Evolutionary conservation across 2,329 filamentous ascomycete species (phyloP).

Genomic region (Trichophyton schoenleinii): DNA sequence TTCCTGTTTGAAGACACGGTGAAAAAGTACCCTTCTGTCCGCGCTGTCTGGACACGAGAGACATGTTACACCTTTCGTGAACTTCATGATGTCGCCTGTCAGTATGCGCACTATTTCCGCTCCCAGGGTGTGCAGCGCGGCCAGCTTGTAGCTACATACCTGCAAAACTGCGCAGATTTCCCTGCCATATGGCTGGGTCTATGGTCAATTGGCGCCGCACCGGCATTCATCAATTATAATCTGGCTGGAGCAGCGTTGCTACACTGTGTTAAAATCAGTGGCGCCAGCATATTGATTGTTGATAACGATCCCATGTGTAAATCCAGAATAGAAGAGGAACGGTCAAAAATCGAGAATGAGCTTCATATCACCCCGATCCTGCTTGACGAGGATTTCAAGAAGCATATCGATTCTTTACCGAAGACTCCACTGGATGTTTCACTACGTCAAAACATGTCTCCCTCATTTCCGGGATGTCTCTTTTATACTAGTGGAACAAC

Average conservation of each 20-base stretch:
- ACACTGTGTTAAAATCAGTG: constrained; percentile 51
- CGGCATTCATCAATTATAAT: constrained; percentile 61
- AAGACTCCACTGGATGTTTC: constrained; percentile 43
- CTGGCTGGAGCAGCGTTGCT: constrained; percentile 50
- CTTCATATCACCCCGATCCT: constrained; percentile 47
- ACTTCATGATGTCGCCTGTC: constrained; percentile 43
- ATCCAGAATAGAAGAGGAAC: constrained; percentile 44
- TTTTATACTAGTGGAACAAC: constrained; percentile 70
- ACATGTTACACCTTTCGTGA: constrained; percentile 49
- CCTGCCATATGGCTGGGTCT: constrained; percentile 53
- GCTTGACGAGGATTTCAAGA: constrained; percentile 39
- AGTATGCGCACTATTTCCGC: constrained; percentile 52
- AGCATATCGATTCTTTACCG: constrained; percentile 37
- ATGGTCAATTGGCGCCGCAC: constrained; percentile 54
- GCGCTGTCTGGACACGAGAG: constrained; percentile 55
- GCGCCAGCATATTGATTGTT: constrained; percentile 45
- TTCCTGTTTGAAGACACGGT: constrained; percentile 52
- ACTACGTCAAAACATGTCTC: constrained; percentile 41
- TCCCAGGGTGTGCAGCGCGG: constrained; percentile 45
- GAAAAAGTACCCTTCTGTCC: constrained; percentile 39
- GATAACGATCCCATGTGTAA: constrained; percentile 44
- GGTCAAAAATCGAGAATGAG: constrained; percentile 38
- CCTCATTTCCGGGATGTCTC: constrained; percentile 46
- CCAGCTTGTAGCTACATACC: constrained; percentile 53
- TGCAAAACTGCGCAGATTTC: constrained; percentile 57